These are phyloP conservation scores for Globisporangium irregulare DNA, from an alignment of 352 stramenopile genomes.

Conservation along the genomic window DNA sequence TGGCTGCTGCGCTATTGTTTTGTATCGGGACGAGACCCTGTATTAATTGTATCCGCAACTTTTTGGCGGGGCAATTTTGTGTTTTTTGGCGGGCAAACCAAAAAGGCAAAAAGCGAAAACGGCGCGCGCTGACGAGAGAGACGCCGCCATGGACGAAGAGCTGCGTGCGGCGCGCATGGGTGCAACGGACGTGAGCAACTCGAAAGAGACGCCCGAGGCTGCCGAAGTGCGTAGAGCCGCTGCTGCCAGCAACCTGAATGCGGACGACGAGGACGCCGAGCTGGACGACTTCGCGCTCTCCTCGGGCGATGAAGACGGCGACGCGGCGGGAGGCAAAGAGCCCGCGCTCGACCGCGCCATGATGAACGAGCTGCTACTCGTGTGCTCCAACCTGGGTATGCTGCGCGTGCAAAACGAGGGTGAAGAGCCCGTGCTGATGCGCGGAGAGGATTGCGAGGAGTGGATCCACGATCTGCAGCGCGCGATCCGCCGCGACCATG, in stretches of 20 bases:
- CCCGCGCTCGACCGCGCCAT: slow-evolving; percentile 61
- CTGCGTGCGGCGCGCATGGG: slow-evolving; percentile 4
- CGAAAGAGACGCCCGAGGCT: slow-evolving; percentile 10
- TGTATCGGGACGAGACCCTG: too few relatives aligned
- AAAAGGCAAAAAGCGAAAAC: not conserved
- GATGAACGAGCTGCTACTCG: slow-evolving; percentile 86
- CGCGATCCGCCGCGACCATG: slow-evolving; percentile 76
- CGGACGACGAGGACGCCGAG: slow-evolving; percentile 14
- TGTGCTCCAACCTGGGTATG: slow-evolving; percentile 87
- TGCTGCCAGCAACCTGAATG: slow-evolving; percentile 18
- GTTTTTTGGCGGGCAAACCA: slow-evolving; percentile 3
- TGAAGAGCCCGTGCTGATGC: slow-evolving; percentile 65
- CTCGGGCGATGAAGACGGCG: slow-evolving; percentile 40
- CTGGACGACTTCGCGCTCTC: slow-evolving; percentile 64
- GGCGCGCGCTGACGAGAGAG: slow-evolving; percentile 5
- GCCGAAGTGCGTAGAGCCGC: slow-evolving; percentile 12
- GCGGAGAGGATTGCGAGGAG: slow-evolving; percentile 76
- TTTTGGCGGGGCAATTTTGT: not conserved
- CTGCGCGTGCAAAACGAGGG: slow-evolving; percentile 56
- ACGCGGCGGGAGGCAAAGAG: slow-evolving; percentile 24
- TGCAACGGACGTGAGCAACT: slow-evolving; percentile 12
- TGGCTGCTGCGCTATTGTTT: not conserved
- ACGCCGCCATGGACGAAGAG: slow-evolving; percentile 3
- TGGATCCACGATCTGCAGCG: slow-evolving; percentile 88
- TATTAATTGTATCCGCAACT: not conserved